Percentiles rank a stretch among this genome's conserved stretches.
Conservation (phyloP, 169 alveolate species). For the Babesia sp. region DNA sequence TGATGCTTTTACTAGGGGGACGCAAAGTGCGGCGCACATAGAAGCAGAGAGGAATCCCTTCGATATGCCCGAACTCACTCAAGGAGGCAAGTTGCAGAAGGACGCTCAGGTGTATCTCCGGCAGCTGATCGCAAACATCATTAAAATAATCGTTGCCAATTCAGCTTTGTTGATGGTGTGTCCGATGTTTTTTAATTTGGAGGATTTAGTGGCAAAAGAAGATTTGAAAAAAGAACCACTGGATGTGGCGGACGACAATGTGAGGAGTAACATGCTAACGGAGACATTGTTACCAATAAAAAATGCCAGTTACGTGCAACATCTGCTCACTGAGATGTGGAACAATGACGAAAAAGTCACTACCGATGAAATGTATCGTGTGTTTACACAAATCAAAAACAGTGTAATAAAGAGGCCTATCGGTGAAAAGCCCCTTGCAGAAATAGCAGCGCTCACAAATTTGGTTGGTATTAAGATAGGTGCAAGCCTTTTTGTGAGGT, state of each 20-base stretch:
- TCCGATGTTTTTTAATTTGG: slow-evolving; percentile 45
- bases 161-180: slow-evolving; percentile 37
- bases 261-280: slow-evolving; percentile 21
- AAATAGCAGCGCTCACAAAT: slow-evolving; percentile 19
- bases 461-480: not conserved
- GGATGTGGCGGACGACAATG: slow-evolving; percentile 5
- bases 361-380: not conserved
- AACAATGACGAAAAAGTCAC: slow-evolving; percentile 37
- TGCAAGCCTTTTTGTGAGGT: not conserved
- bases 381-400: slow-evolving; percentile 8
- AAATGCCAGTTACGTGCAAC: slow-evolving; percentile 26
- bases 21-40: not conserved
- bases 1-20: slow-evolving; percentile 37
- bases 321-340: slow-evolving; percentile 26
- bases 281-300: slow-evolving; percentile 9
- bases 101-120: not conserved
- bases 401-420: not conserved
- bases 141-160: slow-evolving; percentile 18
- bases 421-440: slow-evolving; percentile 17
- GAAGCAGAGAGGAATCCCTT: slow-evolving; percentile 18
- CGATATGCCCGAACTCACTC: not conserved
- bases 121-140: slow-evolving; percentile 1
- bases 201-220: slow-evolving; percentile 28
- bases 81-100: not conserved
- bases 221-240: slow-evolving; percentile 45